Base-by-base conservation (phyloP, 805 yeast species). In the Lachancea cidri region DNA sequence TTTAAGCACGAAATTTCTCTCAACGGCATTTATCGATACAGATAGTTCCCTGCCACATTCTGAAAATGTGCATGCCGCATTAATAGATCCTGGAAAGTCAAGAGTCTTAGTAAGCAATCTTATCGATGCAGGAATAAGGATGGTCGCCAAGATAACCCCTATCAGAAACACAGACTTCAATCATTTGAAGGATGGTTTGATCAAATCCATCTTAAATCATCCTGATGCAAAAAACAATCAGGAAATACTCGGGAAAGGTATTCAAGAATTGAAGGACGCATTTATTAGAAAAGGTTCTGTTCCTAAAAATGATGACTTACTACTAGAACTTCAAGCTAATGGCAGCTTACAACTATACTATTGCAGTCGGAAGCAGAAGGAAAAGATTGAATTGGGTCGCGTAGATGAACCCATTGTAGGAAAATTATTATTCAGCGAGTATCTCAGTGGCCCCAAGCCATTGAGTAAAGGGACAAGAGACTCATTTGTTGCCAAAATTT, bases 151-250 rank as follows among this genome's bases (percentile, higher is more conserved):
- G 47, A 81, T 91, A 44, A 80, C 83, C 8, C 97, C 98, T 0
- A 79, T 83, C 14, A 76, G 96, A 57, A 87, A 85, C 60, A 91
- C 98, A 1, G 97, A 91, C 64, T 88, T 84, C 64, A 79, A 79
- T 47, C 98, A 93, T 58, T 65, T 91, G 54, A 76, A 84, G 49
- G 98, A 93, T 57, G 98, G 98, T 0, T 75, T 93, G 46, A 75
- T 87, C 36, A 82, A 89, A 58, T 79, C 95, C 0, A 75, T 86
- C 35, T 69, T 81, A 60, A 83, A 86, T 27, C 78, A 77, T 54
- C 79, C 83, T 2, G 65, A 72, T 45, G 76, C 82, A 39, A 79
- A 79, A 49, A 64, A 69, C 5, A 65, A 72, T 29, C 66, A 66
- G 24, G 76, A 71, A 2, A 65, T 60, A 17, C 58, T 75, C n/a